Base-by-base conservation (phyloP, 2,329 filamentous ascomycete genomes). In the Aureobasidium zeae region DNA sequence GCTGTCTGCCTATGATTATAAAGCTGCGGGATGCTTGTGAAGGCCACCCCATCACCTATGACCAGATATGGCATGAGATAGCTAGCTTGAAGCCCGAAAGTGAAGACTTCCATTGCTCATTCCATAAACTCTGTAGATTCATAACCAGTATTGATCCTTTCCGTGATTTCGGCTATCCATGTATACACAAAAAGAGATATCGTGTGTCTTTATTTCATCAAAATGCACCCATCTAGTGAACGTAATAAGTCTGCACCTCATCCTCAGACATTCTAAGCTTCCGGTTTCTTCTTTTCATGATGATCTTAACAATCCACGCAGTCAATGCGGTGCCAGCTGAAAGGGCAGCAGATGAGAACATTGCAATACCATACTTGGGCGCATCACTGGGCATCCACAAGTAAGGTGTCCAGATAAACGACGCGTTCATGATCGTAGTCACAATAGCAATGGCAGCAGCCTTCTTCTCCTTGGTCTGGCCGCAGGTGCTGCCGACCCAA, bases 371-470 rank as follows among this genome's bases (percentile, higher is more conserved):
- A 47, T 71, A 73, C 16, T 67, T 58, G 0, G 70, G 70, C 25
- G 55, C 58, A 44, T 71, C 67, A 7, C 49, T 62, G 16, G 63
- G 62, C 4, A 67, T 68, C 67, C 69, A 72, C 3, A 73, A 56
- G 48, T 72, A 72, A 2, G 68, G 67, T n/a, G 68, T 68, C 51
- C 70, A 73, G 32, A 72, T 67, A 51, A 70, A 71, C 2, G 63
- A 65, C 11, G 68, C 66, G 50, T 68, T 68, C 17, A 65, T 66
- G 17, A 67, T 63, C 1, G 69, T 68, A 17, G 70, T 72, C 4
- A 69, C 70, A 55, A 72, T 69, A 9, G 67, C 67, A 7, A 72
- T 53, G 1, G 68, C 64, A 12, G 63, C 64, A 0, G 69, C 68
- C 52, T 69, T 70, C 58, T 71, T 71, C 50, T 72, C 69, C 41